These are phyloP conservation scores for Stemphylium beticola DNA, from an alignment of 2,329 filamentous ascomycete species.

Conservation along the genomic window DNA sequence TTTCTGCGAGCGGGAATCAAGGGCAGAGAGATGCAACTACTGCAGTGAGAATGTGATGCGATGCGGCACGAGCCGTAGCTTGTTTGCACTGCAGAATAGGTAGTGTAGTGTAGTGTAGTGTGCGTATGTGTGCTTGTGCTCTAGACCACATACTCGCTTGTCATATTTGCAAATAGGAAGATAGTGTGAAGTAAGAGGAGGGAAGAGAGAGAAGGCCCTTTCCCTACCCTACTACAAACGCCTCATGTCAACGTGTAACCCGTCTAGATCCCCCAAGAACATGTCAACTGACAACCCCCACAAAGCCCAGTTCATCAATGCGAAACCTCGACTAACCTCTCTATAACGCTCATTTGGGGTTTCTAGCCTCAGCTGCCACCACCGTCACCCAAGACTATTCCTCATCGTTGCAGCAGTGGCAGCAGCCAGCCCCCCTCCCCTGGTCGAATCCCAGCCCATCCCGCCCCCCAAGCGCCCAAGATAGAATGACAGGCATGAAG, in stretches of 20 bases:
- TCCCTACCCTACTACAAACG: no score
- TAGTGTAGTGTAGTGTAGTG: no score
- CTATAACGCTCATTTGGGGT: neutral
- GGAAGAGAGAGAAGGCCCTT: neutral
- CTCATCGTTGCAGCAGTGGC: neutral
- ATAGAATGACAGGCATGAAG: conserved; percentile 10
- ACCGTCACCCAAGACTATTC: neutral
- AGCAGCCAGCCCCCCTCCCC: no score
- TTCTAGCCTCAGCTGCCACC: neutral
- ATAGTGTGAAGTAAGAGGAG: neutral
- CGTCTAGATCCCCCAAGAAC: neutral
- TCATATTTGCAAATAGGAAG: neutral
- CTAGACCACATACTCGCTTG: neutral
- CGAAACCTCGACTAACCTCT: neutral
- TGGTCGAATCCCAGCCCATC: neutral
- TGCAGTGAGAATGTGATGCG: conserved; percentile 8
- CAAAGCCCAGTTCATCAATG: neutral
- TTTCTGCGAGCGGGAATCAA: neutral
- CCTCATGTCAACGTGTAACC: no score
- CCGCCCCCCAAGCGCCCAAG: neutral
- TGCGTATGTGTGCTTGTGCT: neutral
- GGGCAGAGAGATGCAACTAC: neutral
- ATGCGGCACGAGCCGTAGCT: conserved; percentile 17
- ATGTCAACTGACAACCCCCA: neutral
- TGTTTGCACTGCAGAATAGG: neutral